phyloP scores from a whole-genome alignment of 2,329 filamentous ascomycete species.

The Biscogniauxia sp. region DNA sequence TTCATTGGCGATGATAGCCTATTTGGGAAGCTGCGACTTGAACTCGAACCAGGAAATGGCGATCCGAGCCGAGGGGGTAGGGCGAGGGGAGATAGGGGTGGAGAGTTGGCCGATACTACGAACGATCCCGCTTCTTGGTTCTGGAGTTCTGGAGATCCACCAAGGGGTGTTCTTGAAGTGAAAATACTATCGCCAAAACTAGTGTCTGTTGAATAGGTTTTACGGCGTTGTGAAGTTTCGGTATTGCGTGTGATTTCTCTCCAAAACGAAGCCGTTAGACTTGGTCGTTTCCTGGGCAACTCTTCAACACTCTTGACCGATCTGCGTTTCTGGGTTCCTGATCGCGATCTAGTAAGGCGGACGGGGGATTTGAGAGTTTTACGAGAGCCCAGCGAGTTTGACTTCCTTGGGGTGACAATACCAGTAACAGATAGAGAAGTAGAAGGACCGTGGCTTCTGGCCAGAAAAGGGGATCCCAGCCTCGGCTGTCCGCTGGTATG shows the following conservation, averaged over 20 bases:
- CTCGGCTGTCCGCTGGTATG: constrained; percentile 33
- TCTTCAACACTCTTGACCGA: constrained; percentile 47
- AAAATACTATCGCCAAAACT: constrained; percentile 6
- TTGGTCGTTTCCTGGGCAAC: constrained; percentile 51
- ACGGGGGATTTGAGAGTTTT: constrained; percentile 54
- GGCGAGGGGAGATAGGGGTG: constrained; percentile 30
- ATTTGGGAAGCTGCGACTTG: constrained; percentile 61
- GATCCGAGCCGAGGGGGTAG: constrained; percentile 55
- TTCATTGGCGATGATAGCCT: constrained; percentile 47
- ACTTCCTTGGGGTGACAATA: constrained; percentile 40
- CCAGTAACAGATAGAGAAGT: constrained; percentile 48
- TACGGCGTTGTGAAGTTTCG: constrained; percentile 4
- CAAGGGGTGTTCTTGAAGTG: constrained; percentile 1
- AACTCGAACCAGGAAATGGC: constrained; percentile 50
- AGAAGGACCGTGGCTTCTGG: constrained; percentile 61
- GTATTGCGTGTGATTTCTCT: constrained; percentile 20
- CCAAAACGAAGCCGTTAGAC: constrained; percentile 54
- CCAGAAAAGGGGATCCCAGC: constrained; percentile 55
- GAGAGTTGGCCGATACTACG: constrained; percentile 17
- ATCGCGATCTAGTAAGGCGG: constrained; percentile 48
- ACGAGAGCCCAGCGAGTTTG: constrained; percentile 49
- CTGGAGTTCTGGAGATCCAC: constrained; percentile 1
- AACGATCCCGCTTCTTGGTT: constrained; percentile 12
- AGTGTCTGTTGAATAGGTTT: not conserved
- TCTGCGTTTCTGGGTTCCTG: constrained; percentile 55